Base-by-base conservation (phyloP, 768 basidiomycete genomes). In the Kwoniella dejecticola region DNA sequence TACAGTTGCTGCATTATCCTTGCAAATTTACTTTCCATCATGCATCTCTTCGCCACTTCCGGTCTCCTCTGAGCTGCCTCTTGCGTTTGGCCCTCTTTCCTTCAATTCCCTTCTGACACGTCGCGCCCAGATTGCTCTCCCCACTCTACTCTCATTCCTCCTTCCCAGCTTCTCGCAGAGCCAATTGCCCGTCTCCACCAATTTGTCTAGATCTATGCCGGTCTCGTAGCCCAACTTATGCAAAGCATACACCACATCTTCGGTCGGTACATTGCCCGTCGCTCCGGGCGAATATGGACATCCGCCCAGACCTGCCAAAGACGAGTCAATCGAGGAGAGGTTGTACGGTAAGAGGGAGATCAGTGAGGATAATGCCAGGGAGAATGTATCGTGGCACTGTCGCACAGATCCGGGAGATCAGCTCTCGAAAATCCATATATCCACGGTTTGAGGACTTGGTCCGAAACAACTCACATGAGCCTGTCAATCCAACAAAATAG, bases 261-360 rank as follows among this genome's bases (percentile, higher is more conserved):
- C 94, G 0, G 95, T 97, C 0, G 91, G 88, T 17, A 96, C 90
- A 68, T 96, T 96, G 15, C 95, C 94, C 0, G 91, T 93, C 13
- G 94, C 93, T 4, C 93, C 93, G 1, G 94, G 95, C 1, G 94
- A 92, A 79, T 91, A 98, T 2, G 94, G 94, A 72, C 95, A 97
- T 17, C 94, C 92, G 2, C 95, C 94, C 0, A 97, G 85, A 0
- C 94, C 93, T 17, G 88, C 91, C 17, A 96, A 86, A 0, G 89
- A 87, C 1, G 89, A 82, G 64, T 83, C 94, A 42, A 98, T 84
- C 2, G 91, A 89, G 11, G 87, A 84, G 12, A 97, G 80, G 15
- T 93, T 94, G 50, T 86, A 80, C 11, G 84, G 81, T 8, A 72
- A 60, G 5, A 67, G 52, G 7, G 67, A 57, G 17, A 67, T 31